Evolutionary conservation across 495 filamentous ascomycete species (phyloP), one percentile per base, ranked within the genome.

Genomic region (Baudoinia panamericana): DNA sequence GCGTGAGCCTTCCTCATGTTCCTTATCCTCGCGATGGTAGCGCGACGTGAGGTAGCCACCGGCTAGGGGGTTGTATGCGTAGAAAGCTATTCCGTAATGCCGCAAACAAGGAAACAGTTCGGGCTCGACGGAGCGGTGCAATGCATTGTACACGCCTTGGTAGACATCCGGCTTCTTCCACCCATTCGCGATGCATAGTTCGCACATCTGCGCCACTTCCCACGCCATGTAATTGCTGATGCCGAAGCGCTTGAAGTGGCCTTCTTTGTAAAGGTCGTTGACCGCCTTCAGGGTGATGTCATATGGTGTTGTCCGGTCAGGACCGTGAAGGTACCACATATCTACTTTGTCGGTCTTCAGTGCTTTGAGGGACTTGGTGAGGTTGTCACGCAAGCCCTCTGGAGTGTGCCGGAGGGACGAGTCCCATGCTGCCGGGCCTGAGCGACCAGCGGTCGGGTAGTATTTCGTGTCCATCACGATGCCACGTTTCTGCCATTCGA

Each of bases 131-230:
- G 52, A 46, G 16, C 72, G 67, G 24, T 68, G 72, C 8, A 80
- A 67, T 7, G 73, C 69, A 56, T 80, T 75, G 54, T 80, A 80
- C 46, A 76, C 66, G 18, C 69, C 75, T 46, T 79, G 73, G 54
- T 72, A 80, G n/a, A 75, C 75, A 10, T 64, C 67, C n/a, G 45
- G 45, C 24, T 69, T 70, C 39, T 75, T 65, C 68, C 70, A 82
- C 24, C 64, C 65, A 25, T 72, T 57, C 13, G 46, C 36, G 4
- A 39, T 39, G 37, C 67, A 71, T 0, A 71, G 53, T 53, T 73
- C 62, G 36, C 60, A 61, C 27, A 75, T 65, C 46, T 65, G 46
- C 0, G 65, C 65, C 10, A 76, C 66, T 53, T 72, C 65, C 59
- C 63, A 66, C 0, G 66, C 50, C 49, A 53, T 57, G 52, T 65